Evolutionary conservation across 2,329 filamentous ascomycete species (phyloP).

Genomic region (Sclerotinia subarctica): DNA sequence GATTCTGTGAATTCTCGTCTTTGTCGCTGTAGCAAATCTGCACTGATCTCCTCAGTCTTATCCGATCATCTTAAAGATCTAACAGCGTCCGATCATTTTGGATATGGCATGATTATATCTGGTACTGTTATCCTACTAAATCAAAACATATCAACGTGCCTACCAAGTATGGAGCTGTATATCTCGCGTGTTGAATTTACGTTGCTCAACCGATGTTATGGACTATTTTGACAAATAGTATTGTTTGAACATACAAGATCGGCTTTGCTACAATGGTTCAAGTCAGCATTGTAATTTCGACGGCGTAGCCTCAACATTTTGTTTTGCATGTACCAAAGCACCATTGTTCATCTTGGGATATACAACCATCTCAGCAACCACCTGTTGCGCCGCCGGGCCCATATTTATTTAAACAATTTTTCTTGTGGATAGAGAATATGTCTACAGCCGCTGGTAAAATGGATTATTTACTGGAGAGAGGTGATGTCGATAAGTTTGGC

Average conservation of each 20-base stretch:
- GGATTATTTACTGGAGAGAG: neutral
- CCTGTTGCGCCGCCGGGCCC: neutral
- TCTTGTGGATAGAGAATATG: neutral
- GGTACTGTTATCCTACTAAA: neutral
- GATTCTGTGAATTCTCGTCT: neutral
- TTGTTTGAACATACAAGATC: neutral
- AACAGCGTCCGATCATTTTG: neutral
- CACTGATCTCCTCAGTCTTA: neutral
- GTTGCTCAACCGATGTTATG: neutral
- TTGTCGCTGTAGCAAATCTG: neutral
- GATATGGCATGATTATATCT: neutral
- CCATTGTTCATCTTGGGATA: neutral
- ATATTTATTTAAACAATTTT: neutral
- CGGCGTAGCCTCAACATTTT: neutral
- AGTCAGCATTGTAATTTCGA: neutral
- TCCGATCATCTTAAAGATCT: neutral
- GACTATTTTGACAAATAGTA: neutral
- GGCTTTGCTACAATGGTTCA: neutral
- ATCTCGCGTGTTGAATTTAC: neutral
- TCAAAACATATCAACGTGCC: neutral
- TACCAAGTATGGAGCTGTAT: neutral
- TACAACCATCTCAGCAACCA: neutral
- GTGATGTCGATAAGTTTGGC: neutral
- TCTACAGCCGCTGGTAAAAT: neutral
- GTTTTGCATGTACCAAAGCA: neutral